Percentiles rank a stretch among this genome's conserved stretches.
These are phyloP conservation scores for Globisporangium orthogonon DNA, from an alignment of 352 stramenopile genomes.

Conservation along the genomic window DNA sequence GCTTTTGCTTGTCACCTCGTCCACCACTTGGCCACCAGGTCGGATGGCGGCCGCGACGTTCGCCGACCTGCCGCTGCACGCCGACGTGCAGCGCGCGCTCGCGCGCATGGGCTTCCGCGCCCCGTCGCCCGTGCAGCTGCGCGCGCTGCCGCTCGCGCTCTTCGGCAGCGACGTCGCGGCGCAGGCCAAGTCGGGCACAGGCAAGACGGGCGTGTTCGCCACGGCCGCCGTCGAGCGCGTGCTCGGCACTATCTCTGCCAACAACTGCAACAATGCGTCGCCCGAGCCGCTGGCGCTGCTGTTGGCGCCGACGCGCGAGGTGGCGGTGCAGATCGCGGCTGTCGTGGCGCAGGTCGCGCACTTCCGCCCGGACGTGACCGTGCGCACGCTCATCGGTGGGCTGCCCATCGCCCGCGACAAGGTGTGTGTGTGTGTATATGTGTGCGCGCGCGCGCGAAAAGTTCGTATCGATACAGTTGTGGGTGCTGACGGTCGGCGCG, in stretches of 20 bases:
- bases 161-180: slow-evolving; percentile 79
- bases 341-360: slow-evolving; percentile 50
- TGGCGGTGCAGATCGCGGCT: slow-evolving; percentile 66
- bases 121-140: slow-evolving; percentile 67
- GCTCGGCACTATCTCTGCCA: slow-evolving; percentile 20
- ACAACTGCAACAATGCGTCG: not conserved
- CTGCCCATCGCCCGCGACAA: slow-evolving; percentile 55
- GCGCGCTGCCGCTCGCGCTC: slow-evolving; percentile 59
- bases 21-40: too few species aligned
- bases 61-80: slow-evolving; percentile 50
- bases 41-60: slow-evolving; percentile 21
- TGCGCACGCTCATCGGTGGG: slow-evolving; percentile 53
- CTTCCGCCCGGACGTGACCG: slow-evolving; percentile 18
- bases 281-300: slow-evolving; percentile 40
- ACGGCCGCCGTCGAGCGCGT: slow-evolving; percentile 57
- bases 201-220: slow-evolving; percentile 78
- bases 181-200: slow-evolving; percentile 79
- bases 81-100: slow-evolving; percentile 42
- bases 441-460: too few species aligned
- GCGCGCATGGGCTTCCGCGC: slow-evolving; percentile 40
- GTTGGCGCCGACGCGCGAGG: slow-evolving; percentile 74
- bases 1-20: too few species aligned
- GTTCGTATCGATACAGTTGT: too few species aligned
- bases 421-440: slow-evolving; percentile 11
- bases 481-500: not conserved